Conservation (phyloP, 140 eudicot species). For the Senecio squalidus region DNA sequence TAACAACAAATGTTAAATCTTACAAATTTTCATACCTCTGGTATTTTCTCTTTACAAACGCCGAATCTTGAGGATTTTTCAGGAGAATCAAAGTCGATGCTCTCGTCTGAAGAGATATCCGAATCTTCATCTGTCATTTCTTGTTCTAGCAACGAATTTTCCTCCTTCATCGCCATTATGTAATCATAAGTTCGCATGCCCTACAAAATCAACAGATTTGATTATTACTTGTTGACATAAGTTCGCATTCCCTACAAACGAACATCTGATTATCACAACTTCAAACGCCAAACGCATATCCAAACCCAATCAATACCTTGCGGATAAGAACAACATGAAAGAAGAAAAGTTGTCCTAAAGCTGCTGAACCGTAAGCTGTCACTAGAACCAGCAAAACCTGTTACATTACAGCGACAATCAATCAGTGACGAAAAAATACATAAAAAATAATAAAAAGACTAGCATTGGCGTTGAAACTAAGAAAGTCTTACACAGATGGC, state of each 20-base stretch:
- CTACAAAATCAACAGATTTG: constrained; percentile 11
- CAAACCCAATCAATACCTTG: no score
- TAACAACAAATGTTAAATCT: no score
- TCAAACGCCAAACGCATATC: no score
- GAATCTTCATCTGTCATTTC: constrained; percentile 67
- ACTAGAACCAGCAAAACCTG: constrained; percentile 55
- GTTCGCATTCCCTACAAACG: no score
- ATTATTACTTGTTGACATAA: no score
- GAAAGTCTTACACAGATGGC: constrained; percentile 58
- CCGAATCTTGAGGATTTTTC: constrained; percentile 45
- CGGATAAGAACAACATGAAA: constrained; percentile 83
- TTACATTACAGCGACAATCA: background rate
- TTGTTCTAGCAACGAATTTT: constrained; percentile 43
- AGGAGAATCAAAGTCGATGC: constrained; percentile 48
- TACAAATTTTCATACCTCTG: no score
- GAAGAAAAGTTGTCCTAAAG: constrained; percentile 89
- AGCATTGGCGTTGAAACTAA: background rate
- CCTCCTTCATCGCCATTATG: constrained; percentile 88
- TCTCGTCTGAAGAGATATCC: constrained; percentile 71
- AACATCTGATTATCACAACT: no score
- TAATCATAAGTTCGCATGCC: constrained; percentile 96
- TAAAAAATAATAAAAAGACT: no score
- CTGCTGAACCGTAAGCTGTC: constrained; percentile 64
- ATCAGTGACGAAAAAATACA: constrained; percentile 5
- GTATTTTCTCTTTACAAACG: constrained; percentile 40